phyloP scores from a whole-genome alignment of 305 asterid genomes.

The Solanum hybrid region DNA sequence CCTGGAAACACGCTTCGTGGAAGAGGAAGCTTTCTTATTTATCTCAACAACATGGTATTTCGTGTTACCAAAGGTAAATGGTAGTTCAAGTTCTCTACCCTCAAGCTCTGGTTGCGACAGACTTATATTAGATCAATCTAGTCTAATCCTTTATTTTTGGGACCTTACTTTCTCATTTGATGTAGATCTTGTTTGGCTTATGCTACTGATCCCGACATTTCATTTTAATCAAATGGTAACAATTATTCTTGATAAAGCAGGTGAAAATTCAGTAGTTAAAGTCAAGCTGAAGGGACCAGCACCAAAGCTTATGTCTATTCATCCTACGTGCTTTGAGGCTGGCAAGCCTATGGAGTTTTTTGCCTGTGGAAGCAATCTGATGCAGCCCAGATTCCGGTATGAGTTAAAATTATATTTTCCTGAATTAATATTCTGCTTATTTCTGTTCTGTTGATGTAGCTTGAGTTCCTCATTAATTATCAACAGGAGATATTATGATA shows the following conservation, averaged over 20 bases:
- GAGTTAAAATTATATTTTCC: background rate
- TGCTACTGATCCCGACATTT: background rate
- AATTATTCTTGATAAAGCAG: conserved; percentile 27
- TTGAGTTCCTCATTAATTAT: background rate
- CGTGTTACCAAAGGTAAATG: conserved; percentile 58
- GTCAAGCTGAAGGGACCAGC: conserved; percentile 43
- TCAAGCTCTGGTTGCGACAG: background rate
- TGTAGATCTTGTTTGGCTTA: background rate
- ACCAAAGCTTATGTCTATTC: conserved; percentile 74
- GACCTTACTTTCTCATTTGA: background rate
- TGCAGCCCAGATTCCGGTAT: conserved; percentile 81
- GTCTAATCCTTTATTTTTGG: background rate
- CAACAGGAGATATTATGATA: background rate
- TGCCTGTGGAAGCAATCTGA: conserved; percentile 78
- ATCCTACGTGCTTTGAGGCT: conserved; percentile 83
- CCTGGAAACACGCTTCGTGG: conserved; percentile 67
- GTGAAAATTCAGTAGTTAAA: conserved; percentile 48
- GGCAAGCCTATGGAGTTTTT: conserved; percentile 84
- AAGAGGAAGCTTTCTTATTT: conserved; percentile 62
- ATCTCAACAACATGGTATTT: conserved; percentile 62
- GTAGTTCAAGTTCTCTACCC: background rate
- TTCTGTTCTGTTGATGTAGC: background rate
- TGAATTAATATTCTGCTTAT: background rate
- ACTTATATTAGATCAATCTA: background rate
- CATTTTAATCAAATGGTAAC: conserved; percentile 1